Base-by-base conservation (phyloP, 176 grass and related monocot genomes). In the Pontederia crassipes region DNA sequence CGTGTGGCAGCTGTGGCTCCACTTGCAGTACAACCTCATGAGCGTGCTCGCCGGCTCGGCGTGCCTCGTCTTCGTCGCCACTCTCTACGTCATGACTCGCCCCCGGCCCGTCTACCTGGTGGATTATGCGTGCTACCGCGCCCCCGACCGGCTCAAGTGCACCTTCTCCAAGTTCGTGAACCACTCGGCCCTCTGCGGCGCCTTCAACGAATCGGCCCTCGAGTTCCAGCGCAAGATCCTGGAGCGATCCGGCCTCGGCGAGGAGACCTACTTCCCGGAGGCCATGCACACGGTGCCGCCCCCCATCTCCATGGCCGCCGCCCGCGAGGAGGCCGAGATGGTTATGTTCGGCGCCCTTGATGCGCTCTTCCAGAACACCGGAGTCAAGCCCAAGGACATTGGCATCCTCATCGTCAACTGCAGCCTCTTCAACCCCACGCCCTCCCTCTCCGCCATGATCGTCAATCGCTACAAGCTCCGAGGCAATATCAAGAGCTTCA, bases 371-470 rank as follows among this genome's bases (percentile, higher is more conserved):
- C 12, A 32, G 13, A 54, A 58, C 9, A 80, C 82, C 2, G 66
- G 67, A 12, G 49, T 79, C 11, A 72, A 67, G 12, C 76, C 76
- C 1, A 75, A 62, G 59, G 60, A 67, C 40, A 47, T 85, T 45
- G 77, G 68, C 6, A 74, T 83, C 18, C 70, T 83, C 11, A 66
- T 80, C 13, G 66, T 85, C 57, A 85, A 85, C 29, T 85, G 82
- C 57, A 86, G 83, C 58, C 58, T 74, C 62, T 86, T 86, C 58
- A 66, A 77, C 18, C 83, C 83, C 6, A 70, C 65, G n/a, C 83
- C 83, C 4, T 77, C 83, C 0, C 56, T 85, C 9, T 69, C 82
- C 45, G 82, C 73, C 68, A 85, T 85, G 82, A 69, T 85, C 68
- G 57, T 85, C 12, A 85, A 85, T 68, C 58, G 60, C 24, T 85